phyloP scores from a whole-genome alignment of 257 asterid species.

The Misopates orontium region DNA sequence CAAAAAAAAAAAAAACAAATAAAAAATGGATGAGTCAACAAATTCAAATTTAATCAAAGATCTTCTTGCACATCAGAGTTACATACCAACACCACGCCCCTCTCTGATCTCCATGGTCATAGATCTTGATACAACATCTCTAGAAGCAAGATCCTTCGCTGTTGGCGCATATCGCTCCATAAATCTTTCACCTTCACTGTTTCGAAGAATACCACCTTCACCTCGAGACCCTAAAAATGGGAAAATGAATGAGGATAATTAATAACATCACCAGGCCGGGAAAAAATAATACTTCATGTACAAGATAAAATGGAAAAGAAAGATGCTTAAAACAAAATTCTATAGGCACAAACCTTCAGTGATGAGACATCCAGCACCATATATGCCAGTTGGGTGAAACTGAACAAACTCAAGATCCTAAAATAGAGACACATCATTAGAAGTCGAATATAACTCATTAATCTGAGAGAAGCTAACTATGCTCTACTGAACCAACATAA shows the following conservation, averaged over 20 bases:
- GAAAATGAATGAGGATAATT: neutral
- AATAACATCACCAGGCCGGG: neutral
- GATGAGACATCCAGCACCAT: constrained; percentile 98
- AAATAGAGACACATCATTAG: constrained; percentile 18
- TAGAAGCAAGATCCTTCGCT: constrained; percentile 98
- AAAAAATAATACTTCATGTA: neutral
- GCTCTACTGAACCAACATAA: neutral
- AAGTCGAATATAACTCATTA: constrained; percentile 12
- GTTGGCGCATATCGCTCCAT: constrained; percentile 99
- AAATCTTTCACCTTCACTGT: constrained; percentile 97
- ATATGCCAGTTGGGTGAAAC: constrained; percentile 96
- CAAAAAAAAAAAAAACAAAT: no score
- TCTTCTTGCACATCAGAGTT: no score
- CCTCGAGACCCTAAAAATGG: constrained; percentile 83
- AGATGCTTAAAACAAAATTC: neutral
- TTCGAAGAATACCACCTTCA: constrained; percentile 98
- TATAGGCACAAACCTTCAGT: constrained; percentile 66
- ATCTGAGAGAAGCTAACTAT: neutral
- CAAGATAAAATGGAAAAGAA: neutral
- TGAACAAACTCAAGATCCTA: constrained; percentile 98
- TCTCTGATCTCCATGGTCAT: constrained; percentile 99
- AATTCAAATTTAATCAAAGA: no score
- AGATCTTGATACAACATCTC: constrained; percentile 98
- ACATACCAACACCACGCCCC: constrained; percentile 98
- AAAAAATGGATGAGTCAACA: no score